A percentile compares a stretch with the other conserved stretches of the same genome.
Evolutionary conservation across 108 stramenopile species (phyloP).

Genomic region (Discostella stelligeroides): DNA sequence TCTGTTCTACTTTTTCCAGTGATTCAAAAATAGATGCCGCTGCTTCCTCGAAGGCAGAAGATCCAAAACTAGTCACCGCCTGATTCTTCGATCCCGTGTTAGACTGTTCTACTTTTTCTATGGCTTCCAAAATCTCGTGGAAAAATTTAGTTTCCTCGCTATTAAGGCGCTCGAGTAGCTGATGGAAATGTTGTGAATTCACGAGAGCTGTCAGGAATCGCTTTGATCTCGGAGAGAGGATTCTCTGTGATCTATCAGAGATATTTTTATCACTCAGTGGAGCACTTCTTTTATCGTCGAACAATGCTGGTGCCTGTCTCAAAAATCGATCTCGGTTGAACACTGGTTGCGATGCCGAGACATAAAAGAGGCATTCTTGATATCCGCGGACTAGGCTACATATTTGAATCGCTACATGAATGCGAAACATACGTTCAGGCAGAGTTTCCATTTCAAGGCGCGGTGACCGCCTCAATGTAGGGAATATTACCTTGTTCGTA

Average conservation of each 20-base stretch:
- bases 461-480: conserved; percentile 60
- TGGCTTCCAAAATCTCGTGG: conserved; percentile 80
- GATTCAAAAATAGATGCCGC: conserved; percentile 51
- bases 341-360: conserved; percentile 71
- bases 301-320: conserved; percentile 75
- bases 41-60: conserved; percentile 50
- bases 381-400: conserved; percentile 81
- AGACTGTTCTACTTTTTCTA: conserved; percentile 45
- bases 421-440: conserved; percentile 82
- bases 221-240: conserved; percentile 75
- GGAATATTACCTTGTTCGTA: conserved; percentile 48
- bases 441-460: conserved; percentile 77
- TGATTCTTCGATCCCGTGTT: conserved; percentile 24
- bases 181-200: conserved; percentile 86
- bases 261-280: conserved; percentile 28
- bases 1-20: conserved; percentile 74
- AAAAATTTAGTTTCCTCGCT: conserved; percentile 68
- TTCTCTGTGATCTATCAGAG: conserved; percentile 31
- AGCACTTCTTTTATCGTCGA: conserved; percentile 63
- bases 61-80: conserved; percentile 37
- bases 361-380: conserved; percentile 79
- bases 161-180: conserved; percentile 69
- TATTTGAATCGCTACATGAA: conserved; percentile 80
- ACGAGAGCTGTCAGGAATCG: conserved; percentile 81
- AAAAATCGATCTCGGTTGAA: conserved; percentile 88